These are phyloP conservation scores for Fusarium floridanum DNA, from an alignment of 2,329 filamentous ascomycete species.

Conservation along the genomic window DNA sequence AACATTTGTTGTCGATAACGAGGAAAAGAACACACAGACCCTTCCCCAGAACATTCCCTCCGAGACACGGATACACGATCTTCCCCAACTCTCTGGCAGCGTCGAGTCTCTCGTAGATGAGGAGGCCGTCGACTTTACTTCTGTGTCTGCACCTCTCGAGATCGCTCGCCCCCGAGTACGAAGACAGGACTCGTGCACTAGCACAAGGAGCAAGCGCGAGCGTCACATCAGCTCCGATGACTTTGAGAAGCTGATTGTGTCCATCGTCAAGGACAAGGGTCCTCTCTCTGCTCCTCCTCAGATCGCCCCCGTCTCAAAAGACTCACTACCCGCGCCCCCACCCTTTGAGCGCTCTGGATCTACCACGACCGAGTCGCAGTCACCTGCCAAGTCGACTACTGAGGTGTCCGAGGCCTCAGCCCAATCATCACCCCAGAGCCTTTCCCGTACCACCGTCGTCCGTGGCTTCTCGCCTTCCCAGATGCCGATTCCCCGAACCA, in stretches of 20 bases:
- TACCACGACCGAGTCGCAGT: slow-evolving; percentile 59
- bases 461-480: slow-evolving; percentile 88
- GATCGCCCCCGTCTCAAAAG: slow-evolving; percentile 53
- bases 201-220: slow-evolving; percentile 80
- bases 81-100: slow-evolving; percentile 82
- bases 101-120: slow-evolving; percentile 81
- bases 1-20: slow-evolving; percentile 77
- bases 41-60: slow-evolving; percentile 64
- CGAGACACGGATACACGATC: slow-evolving; percentile 60
- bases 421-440: slow-evolving; percentile 45
- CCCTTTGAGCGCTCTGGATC: slow-evolving; percentile 59
- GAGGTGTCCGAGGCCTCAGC: slow-evolving; percentile 47
- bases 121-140: slow-evolving; percentile 70
- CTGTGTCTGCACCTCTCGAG: slow-evolving; percentile 67
- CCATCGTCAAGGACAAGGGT: slow-evolving; percentile 88
- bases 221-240: slow-evolving; percentile 94
- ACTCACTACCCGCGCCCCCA: slow-evolving; percentile 52
- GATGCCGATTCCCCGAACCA: slow-evolving; percentile 63
- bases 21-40: slow-evolving; percentile 63
- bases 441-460: slow-evolving; percentile 67
- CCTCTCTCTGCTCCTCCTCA: slow-evolving; percentile 61
- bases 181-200: slow-evolving; percentile 77
- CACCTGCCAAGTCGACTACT: slow-evolving; percentile 72
- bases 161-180: slow-evolving; percentile 76
- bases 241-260: slow-evolving; percentile 93